Evolutionary conservation across 192 early-diverging fungal genomes (phyloP).

Genomic region (Coemansia sp.): DNA sequence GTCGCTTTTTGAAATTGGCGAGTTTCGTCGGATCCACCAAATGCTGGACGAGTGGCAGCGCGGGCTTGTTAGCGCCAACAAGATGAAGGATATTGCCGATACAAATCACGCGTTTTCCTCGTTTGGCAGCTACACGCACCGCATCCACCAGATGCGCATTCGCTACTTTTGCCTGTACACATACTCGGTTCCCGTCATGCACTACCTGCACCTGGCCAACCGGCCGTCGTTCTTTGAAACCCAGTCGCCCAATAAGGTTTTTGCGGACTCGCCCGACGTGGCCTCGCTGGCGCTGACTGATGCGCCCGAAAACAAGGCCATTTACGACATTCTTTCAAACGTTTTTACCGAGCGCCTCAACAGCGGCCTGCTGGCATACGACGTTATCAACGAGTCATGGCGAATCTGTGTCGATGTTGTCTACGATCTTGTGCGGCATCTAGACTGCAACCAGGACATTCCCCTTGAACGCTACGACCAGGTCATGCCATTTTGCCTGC

Average conservation of each 20-base stretch:
- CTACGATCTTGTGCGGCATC: slow-evolving; percentile 11
- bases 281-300: background rate
- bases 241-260: slow-evolving; percentile 1
- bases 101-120: slow-evolving; percentile 3
- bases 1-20: slow-evolving; percentile 23
- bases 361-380: slow-evolving; percentile 33
- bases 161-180: slow-evolving; percentile 34
- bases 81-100: background rate
- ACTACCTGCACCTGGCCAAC: slow-evolving; percentile 29
- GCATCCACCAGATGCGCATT: slow-evolving; percentile 21
- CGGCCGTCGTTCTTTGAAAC: slow-evolving; percentile 31
- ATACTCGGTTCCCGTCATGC: slow-evolving; percentile 19
- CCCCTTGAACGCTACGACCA: slow-evolving; percentile 38
- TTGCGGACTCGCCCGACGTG: background rate
- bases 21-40: slow-evolving; percentile 20
- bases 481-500: slow-evolving; percentile 31
- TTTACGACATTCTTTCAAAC: slow-evolving; percentile 26
- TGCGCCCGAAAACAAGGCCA: slow-evolving; percentile 15
- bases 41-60: slow-evolving; percentile 12
- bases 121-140: slow-evolving; percentile 29
- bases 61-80: slow-evolving; percentile 9
- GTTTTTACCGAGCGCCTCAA: slow-evolving; percentile 25
- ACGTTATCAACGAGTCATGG: slow-evolving; percentile 36
- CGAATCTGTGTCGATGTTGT: slow-evolving; percentile 24
- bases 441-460: slow-evolving; percentile 31